Percentiles rank a stretch among this genome's conserved stretches.
Conservation (phyloP, 495 filamentous ascomycete species). For the Pseudomonodictys pantanalensis region DNA sequence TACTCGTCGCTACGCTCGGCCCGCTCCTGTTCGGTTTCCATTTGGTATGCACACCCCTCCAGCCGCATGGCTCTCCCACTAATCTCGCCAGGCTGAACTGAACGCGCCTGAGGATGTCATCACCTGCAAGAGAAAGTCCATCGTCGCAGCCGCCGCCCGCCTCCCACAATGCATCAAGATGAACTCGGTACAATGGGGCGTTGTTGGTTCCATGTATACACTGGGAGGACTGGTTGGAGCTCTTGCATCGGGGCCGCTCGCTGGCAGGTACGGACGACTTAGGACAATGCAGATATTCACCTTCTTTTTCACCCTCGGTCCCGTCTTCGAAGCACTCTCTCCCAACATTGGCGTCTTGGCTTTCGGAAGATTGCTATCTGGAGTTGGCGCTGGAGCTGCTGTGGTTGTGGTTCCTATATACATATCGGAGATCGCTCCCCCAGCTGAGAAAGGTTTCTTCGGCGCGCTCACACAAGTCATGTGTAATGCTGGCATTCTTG, state of each 20-base stretch:
- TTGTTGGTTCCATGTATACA: constrained; percentile 87
- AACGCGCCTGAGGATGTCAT: constrained; percentile 91
- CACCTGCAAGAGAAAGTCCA: constrained; percentile 67
- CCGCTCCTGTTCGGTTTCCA: constrained; percentile 94
- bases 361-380: constrained; percentile 74
- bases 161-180: constrained; percentile 81
- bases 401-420: constrained; percentile 96
- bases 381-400: constrained; percentile 78
- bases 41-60: constrained; percentile 55
- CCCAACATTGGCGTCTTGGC: constrained; percentile 63
- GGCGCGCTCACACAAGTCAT: constrained; percentile 90
- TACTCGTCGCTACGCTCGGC: constrained; percentile 53
- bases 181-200: constrained; percentile 69
- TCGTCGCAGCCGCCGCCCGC: constrained; percentile 38
- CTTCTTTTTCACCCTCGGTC: constrained; percentile 71
- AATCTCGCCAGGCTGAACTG: constrained; percentile 69
- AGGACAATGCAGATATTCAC: constrained; percentile 69
- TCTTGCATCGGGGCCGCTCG: constrained; percentile 68
- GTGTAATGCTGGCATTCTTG: constrained; percentile 88
- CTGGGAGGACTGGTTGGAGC: constrained; percentile 85
- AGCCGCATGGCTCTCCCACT: background rate
- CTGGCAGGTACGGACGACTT: constrained; percentile 69
- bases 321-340: constrained; percentile 68
- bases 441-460: constrained; percentile 74
- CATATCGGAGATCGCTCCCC: constrained; percentile 86